Evolutionary conservation across 306 rosid species (phyloP).

Genomic region (Amphicarpaea edgeworthii): DNA sequence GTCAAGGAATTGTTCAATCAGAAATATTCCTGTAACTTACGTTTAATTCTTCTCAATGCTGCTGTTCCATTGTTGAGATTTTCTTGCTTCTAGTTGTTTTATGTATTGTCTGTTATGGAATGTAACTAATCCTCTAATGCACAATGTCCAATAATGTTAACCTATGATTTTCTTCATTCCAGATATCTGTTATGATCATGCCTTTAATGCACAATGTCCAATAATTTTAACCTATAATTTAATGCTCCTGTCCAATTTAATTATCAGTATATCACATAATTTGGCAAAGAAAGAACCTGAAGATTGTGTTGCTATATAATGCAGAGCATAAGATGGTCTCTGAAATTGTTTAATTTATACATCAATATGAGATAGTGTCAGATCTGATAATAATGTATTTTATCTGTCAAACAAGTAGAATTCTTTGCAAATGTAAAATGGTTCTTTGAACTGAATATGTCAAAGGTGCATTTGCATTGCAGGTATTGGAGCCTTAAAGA

Average conservation of each 20-base stretch:
- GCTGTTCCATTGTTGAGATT: conserved; percentile 11
- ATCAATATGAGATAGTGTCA: not conserved
- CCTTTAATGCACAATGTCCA: not conserved
- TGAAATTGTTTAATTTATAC: conserved; percentile 13
- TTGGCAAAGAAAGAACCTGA: not conserved
- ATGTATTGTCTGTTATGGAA: not conserved
- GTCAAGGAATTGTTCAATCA: not conserved
- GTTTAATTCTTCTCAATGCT: not conserved
- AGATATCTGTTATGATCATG: not conserved
- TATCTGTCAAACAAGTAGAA: conserved; percentile 13
- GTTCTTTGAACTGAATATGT: conserved; percentile 16
- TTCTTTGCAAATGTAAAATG: not conserved
- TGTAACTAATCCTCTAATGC: not conserved
- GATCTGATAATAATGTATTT: not conserved
- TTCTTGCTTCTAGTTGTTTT: not conserved
- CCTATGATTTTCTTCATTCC: not conserved
- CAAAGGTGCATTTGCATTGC: conserved; percentile 42
- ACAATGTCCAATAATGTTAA: too few relatives aligned
- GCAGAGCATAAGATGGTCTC: conserved; percentile 23
- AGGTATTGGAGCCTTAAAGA: conserved; percentile 95
- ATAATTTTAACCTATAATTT: not conserved
- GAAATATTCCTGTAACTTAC: not conserved
- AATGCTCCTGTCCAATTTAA: not conserved
- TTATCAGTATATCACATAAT: not conserved
- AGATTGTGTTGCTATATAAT: not conserved